Conservation (phyloP, 2,329 filamentous ascomycete genomes). For the Scytalidium lignicola region DNA sequence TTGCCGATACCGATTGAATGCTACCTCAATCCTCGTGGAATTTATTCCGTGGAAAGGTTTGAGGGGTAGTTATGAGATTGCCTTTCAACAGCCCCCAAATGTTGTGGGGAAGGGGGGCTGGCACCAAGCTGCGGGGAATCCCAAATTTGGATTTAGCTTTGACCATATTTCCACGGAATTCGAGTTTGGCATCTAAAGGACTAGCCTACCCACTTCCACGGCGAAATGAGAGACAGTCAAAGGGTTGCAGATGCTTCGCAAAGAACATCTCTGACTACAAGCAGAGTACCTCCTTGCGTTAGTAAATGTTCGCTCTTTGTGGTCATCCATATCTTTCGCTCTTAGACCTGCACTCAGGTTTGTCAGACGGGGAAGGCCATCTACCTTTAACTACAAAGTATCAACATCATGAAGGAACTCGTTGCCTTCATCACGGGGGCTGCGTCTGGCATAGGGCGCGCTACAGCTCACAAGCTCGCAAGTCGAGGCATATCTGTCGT, state of each 20-base stretch:
- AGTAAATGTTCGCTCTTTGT: too few species aligned
- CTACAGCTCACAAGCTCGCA: constrained; percentile 82
- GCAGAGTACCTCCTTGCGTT: too few species aligned
- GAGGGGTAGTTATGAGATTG: too few species aligned
- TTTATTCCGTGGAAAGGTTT: too few species aligned
- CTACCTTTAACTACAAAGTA: not conserved
- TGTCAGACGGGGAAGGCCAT: not conserved
- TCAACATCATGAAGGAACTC: constrained; percentile 31
- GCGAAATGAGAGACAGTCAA: not conserved
- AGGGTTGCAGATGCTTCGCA: too few species aligned
- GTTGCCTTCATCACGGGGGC: constrained; percentile 71
- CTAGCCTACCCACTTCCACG: not conserved
- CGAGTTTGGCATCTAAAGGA: not conserved
- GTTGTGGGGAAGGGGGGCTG: too few species aligned
- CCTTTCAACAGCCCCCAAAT: too few species aligned
- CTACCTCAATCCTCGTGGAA: too few species aligned
- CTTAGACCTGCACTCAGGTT: not conserved
- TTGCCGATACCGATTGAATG: not conserved
- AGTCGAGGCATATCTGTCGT: constrained; percentile 19
- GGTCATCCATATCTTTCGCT: too few species aligned
- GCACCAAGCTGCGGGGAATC: not conserved
- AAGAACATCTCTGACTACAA: too few species aligned
- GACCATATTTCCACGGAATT: not conserved
- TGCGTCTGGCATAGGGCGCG: constrained; percentile 82
- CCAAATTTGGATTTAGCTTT: not conserved